phyloP scores from a whole-genome alignment of 768 basidiomycete species.

The Pleurotus cornucopiae region DNA sequence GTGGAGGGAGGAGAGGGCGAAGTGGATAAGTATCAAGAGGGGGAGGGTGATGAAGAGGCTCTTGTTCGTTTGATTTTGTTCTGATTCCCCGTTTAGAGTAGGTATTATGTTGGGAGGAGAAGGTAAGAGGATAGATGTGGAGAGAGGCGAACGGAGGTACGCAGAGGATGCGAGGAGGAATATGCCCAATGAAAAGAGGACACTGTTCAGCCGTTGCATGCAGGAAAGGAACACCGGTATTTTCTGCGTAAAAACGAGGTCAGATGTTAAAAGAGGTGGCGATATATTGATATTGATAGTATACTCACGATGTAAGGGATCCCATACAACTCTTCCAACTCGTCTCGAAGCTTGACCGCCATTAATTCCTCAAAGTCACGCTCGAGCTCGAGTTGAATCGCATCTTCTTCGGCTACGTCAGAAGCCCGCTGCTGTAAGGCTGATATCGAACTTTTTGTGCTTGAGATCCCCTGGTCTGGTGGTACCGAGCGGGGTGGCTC shows the following conservation, averaged over 20 bases:
- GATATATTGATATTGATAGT: no score
- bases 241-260: conserved; percentile 18
- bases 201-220: conserved; percentile 70
- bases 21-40: conserved; percentile 43
- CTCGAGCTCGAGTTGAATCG: conserved; percentile 44
- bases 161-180: conserved; percentile 58
- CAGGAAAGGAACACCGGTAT: conserved; percentile 79
- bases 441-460: no score
- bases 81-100: conserved; percentile 1
- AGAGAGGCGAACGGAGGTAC: conserved; percentile 50
- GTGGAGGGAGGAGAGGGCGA: conserved; percentile 57
- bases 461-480: neutral
- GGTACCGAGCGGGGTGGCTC: neutral
- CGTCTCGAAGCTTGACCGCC: conserved; percentile 61
- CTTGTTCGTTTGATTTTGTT: conserved; percentile 24
- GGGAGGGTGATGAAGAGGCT: conserved; percentile 37
- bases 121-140: conserved; percentile 13
- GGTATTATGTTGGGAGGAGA: conserved; percentile 4
- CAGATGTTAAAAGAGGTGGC: no score
- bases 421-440: neutral
- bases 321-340: conserved; percentile 77
- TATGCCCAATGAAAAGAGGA: conserved; percentile 66
- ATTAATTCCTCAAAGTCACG: conserved; percentile 65
- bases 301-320: conserved; percentile 70
- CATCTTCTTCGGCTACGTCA: conserved; percentile 7